A percentile compares a stretch with the other conserved stretches of the same genome.
These are phyloP conservation scores for Aspergillus brasiliensis DNA, from an alignment of 2,329 filamentous ascomycete species.

Conservation along the genomic window DNA sequence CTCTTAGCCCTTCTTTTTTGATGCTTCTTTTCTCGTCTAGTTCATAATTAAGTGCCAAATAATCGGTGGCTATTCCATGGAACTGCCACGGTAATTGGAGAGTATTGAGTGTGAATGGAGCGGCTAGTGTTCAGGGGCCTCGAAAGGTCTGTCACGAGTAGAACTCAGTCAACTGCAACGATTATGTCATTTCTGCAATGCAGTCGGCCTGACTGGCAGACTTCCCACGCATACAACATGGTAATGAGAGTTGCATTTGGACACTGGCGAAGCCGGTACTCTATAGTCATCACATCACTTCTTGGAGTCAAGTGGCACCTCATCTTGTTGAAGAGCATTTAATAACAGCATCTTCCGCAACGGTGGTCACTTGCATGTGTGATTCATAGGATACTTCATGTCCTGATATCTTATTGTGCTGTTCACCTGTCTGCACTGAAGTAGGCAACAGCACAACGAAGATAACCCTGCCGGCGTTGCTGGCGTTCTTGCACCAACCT, in stretches of 20 bases:
- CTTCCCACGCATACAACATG: not conserved
- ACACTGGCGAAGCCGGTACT: not conserved
- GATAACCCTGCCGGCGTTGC: no score
- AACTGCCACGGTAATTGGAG: not conserved
- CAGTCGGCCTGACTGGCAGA: not conserved
- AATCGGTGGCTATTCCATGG: not conserved
- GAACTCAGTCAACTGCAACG: not conserved
- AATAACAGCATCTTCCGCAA: no score
- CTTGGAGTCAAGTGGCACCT: no score
- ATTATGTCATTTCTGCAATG: not conserved
- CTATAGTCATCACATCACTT: no score
- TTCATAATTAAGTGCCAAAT: not conserved
- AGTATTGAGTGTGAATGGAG: not conserved
- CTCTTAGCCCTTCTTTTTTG: not conserved
- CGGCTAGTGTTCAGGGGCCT: not conserved
- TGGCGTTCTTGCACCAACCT: no score
- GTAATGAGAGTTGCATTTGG: not conserved
- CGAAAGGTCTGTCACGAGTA: not conserved
- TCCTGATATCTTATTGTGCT: no score
- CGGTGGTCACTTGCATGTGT: no score
- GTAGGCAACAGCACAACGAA: no score
- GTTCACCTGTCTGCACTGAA: no score
- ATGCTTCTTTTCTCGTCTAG: not conserved
- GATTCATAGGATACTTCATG: no score
- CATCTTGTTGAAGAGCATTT: no score